A percentile compares a stretch with the other conserved stretches of the same genome.
These are phyloP conservation scores for Starmerella stellata DNA, from an alignment of 805 yeast genomes.

Conservation along the genomic window DNA sequence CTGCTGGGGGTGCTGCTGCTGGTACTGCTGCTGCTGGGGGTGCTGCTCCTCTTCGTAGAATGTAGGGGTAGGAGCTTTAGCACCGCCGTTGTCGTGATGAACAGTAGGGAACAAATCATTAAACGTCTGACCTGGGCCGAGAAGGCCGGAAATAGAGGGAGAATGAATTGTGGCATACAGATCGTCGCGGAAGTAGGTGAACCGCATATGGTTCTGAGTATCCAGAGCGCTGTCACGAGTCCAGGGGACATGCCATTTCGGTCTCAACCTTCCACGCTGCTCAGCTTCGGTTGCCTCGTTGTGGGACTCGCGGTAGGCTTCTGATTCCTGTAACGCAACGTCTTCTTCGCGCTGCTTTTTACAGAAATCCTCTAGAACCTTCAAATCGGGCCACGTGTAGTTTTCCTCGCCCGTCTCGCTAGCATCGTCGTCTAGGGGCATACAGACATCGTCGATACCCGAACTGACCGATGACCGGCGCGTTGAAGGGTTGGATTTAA, in stretches of 20 bases:
- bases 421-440: conserved; percentile 43
- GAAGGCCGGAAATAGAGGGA: conserved; percentile 65
- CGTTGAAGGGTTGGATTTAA: conserved; percentile 42
- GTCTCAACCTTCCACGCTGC: conserved; percentile 45
- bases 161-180: conserved; percentile 78
- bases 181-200: conserved; percentile 84
- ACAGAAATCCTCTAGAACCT: conserved; percentile 58
- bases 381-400: conserved; percentile 64
- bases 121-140: conserved; percentile 41
- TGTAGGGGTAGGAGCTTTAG: no score
- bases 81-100: no score
- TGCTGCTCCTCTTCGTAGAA: no score
- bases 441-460: conserved; percentile 80
- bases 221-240: conserved; percentile 22
- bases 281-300: conserved; percentile 35
- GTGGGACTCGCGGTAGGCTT: conserved; percentile 27
- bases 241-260: conserved; percentile 63
- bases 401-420: conserved; percentile 16
- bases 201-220: conserved; percentile 37
- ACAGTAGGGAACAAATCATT: conserved; percentile 38
- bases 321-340: conserved; percentile 13
- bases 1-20: no score
- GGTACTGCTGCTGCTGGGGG: no score
- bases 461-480: conserved; percentile 42
- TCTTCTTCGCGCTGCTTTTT: conserved; percentile 41